Evolutionary conservation across 371 early-diverging fungal genomes (phyloP), one percentile per base, ranked within the genome.

Genomic region (Mycotypha africana): DNA sequence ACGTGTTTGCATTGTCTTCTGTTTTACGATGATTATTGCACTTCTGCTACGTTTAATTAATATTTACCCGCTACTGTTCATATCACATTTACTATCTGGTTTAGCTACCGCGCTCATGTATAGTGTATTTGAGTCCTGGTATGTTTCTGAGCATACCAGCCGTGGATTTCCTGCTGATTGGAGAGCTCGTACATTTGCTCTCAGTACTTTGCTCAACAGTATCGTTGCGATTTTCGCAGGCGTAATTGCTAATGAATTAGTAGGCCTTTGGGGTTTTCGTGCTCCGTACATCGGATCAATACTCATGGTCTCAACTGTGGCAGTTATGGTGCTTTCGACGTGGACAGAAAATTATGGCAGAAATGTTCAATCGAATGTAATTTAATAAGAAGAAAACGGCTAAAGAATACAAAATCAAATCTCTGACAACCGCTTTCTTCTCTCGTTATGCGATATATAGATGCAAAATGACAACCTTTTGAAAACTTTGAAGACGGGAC

Each of bases 41-140:
- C 74, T 85, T 39, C 26, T 79, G 30, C 62, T 85, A 17, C 82
- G 82, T 40, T 52, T 79, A n/a, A 60, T 71, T 6, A 44, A 61
- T 23, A 61, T 56, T 16, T 85, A 78, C 45, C 46, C 56, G 5
- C 56, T 85, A 5, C 58, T 89, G 35, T 47, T 85, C 22, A 24
- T 80, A 28, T 85, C 85, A 4, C 84, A 88, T 48, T 23, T 89
- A 14, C 45, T 84, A 8, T 82, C 85, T 12, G 89, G 91, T 1
- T 61, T 86, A 19, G 60, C 80, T 12, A 83, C 88, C 0, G 85
- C 87, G 0, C 58, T 89, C 16, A 58, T 85, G 15, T 85, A 82
- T 49, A 78, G 82, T 17, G 86, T 84, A 15, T 89, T 89, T 67
- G 91, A 89, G 58, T 74, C 86, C 8, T 90, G 91, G 91, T 82